Evolutionary conservation across 1,284 basidiomycete genomes (phyloP).

Genomic region (Ustilago trichophora): DNA sequence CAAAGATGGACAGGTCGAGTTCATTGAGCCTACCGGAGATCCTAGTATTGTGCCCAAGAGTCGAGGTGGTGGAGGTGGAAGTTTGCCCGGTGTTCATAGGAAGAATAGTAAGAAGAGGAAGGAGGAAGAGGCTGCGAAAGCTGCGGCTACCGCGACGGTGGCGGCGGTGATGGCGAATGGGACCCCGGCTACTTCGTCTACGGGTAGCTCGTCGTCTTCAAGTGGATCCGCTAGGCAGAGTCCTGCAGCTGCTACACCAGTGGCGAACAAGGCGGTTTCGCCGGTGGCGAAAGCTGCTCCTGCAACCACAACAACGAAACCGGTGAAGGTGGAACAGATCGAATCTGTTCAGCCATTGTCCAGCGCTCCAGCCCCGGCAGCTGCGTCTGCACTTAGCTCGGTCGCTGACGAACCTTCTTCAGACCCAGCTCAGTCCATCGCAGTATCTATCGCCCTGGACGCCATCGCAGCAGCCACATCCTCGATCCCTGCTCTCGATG

Average conservation of each 20-base stretch:
- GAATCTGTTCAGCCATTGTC: no score
- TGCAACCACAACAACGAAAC: no score
- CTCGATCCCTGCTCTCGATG: slow-evolving; percentile 4
- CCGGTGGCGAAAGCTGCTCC: no score
- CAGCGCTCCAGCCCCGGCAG: background rate
- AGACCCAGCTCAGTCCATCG: slow-evolving; percentile 19
- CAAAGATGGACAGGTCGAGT: slow-evolving; percentile 53
- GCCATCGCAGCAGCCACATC: slow-evolving; percentile 26
- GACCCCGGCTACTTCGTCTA: background rate
- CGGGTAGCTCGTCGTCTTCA: slow-evolving; percentile 1
- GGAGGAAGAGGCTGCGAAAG: slow-evolving; percentile 30
- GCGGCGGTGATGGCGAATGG: slow-evolving; percentile 1
- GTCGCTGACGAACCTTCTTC: no score
- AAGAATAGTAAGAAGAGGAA: slow-evolving; percentile 51
- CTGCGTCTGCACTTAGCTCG: no score
- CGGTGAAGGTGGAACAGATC: no score
- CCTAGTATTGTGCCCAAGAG: slow-evolving; percentile 53
- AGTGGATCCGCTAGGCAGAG: slow-evolving; percentile 12
- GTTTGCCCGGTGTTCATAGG: slow-evolving; percentile 52
- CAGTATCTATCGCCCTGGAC: slow-evolving; percentile 30
- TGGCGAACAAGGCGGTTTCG: no score
- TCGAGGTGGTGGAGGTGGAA: slow-evolving; percentile 56
- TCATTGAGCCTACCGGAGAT: slow-evolving; percentile 54
- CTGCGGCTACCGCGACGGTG: slow-evolving; percentile 5
- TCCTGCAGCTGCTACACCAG: background rate